phyloP scores from a whole-genome alignment of 495 filamentous ascomycete species.

The Lepidopterella palustris region DNA sequence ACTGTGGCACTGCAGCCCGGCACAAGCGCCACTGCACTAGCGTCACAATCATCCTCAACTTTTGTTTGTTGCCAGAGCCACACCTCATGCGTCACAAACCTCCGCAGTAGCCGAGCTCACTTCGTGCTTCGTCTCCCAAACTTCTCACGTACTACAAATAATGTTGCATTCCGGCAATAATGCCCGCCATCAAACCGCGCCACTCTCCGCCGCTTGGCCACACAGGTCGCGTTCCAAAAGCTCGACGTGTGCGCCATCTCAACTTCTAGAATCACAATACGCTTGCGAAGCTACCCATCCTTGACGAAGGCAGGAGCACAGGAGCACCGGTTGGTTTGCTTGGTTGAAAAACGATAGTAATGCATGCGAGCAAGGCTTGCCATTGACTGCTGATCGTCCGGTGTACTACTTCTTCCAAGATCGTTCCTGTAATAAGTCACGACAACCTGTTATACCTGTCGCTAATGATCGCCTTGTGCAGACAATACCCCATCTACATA shows the following conservation, averaged over 20 bases:
- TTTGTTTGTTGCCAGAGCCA: no score
- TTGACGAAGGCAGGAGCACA: not conserved
- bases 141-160: no score
- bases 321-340: not conserved
- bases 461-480: constrained; percentile 11
- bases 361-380: not conserved
- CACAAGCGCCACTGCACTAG: no score
- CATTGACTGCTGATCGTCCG: not conserved
- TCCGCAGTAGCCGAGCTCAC: no score
- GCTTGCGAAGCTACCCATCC: not conserved
- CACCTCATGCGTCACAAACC: no score
- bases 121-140: no score
- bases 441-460: not conserved
- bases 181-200: not conserved
- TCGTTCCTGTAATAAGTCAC: not conserved
- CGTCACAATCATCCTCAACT: no score
- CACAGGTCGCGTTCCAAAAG: not conserved
- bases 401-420: not conserved
- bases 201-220: not conserved
- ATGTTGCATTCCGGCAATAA: no score
- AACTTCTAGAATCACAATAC: not conserved
- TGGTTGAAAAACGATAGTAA: not conserved
- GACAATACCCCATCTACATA: constrained; percentile 13
- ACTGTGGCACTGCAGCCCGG: no score
- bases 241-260: not conserved